These are phyloP conservation scores for Fraxinus sp. DNA, from an alignment of 305 asterid species.

Conservation along the genomic window DNA sequence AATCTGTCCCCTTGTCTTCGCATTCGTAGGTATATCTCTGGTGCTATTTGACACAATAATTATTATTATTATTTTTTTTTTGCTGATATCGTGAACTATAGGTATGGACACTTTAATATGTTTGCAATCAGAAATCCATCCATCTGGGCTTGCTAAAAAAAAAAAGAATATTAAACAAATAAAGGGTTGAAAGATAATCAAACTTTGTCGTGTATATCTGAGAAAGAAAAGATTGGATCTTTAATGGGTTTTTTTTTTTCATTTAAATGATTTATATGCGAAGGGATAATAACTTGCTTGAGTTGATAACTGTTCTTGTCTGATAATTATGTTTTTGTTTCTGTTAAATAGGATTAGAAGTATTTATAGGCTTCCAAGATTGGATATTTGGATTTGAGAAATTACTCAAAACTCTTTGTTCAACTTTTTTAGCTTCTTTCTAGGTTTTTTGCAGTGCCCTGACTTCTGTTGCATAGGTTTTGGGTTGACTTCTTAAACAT, in stretches of 20 bases:
- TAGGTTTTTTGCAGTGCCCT: neutral
- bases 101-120: neutral
- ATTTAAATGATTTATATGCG: neutral
- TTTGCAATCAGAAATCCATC: neutral
- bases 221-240: neutral
- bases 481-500: neutral
- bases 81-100: neutral
- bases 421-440: neutral
- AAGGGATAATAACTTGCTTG: neutral
- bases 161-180: neutral
- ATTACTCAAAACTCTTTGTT: neutral
- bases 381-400: neutral
- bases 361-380: neutral
- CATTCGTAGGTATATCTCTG: neutral
- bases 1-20: neutral
- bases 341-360: neutral
- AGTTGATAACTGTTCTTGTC: neutral
- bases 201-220: neutral
- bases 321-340: neutral
- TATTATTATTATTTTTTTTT: neutral
- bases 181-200: neutral
- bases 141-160: neutral
- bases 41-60: neutral
- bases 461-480: neutral
- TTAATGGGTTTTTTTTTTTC: neutral